Evolutionary conservation across 2,329 filamentous ascomycete genomes (phyloP), one percentile per base, ranked within the genome.

Genomic region (Fonsecaea pugnacius): DNA sequence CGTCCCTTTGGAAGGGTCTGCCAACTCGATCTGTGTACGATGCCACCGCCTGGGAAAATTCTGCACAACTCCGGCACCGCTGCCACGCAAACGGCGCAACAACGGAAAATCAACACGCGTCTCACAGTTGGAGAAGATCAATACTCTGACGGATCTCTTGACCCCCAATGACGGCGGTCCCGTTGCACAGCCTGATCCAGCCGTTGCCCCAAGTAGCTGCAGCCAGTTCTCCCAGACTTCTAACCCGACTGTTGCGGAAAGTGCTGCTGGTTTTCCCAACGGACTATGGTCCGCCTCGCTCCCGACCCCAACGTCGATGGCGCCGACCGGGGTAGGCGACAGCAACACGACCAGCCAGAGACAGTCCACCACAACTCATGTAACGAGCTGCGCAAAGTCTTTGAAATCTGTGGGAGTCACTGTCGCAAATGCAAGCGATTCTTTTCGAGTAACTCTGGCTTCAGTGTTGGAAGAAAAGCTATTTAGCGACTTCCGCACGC

Each of bases 401-500:
- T n/a, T 14, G 14, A 43, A 36, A 27, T 2, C n/a, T 48, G 12
- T n/a, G 9, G 48, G 24, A 33, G 27, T 38, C 27, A 4, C 12
- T 32, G n/a, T 33, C 18, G 36, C 27, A 30, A 32, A 51, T 8
- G 32, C 21, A 54, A 10, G 46, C 50, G 36, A 12, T 27, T 24
- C 30, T 27, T 63, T 60, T 36, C 36, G 35, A 16, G n/a, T 50
- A 8, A 10, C 32, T 10, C 36, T 67, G 38, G 38, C 65, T 8
- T 35, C 57, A 3, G 61, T 60, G n/a, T 51, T 63, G 27, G 62
- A 69, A 56, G 62, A 67, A 54, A 60, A 55, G 27, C 55, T 69
- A 2, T 64, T 69, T 33, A 67, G 63, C 18, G 55, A 66, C 35
- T 69, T 67, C 46, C 58, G 60, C 4, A 69, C 62, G 1, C 59